Evolutionary conservation across 192 early-diverging fungal genomes (phyloP), one percentile per base, ranked within the genome.

Genomic region (Tieghemiomyces parasiticus): DNA sequence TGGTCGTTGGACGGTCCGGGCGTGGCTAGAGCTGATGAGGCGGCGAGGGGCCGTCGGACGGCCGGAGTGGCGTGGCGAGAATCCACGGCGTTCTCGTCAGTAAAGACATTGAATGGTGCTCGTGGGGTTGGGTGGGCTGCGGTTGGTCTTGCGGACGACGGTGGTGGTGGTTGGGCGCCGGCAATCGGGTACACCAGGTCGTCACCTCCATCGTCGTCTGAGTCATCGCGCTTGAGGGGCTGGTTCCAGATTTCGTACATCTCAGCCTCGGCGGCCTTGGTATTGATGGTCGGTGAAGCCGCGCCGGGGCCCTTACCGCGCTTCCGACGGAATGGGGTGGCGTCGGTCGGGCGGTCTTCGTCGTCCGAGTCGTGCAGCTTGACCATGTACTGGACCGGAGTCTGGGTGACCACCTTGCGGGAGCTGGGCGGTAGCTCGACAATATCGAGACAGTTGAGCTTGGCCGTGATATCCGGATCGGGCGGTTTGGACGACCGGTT

Each of bases 231-330:
- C 26, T 58, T 58, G 32, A 58, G 55, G n/a, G 55, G 55, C 35
- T 58, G 55, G 55, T 35, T 58, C 55, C 55, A 58, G 19, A 58
- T 58, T 31, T 31, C 55, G n/a, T 35, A 35, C 55, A 58, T 58
- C 26, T 58, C 55, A 13, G 55, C 55, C 26, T 58, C 55, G 33
- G 55, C 55, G 33, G 32, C 55, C 20, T 35, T 31, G 35, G 55
- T 58, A n/a, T 58, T 58, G 55, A 58, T 58, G 12, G 55, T 58
- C 13, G 55, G 55, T 14, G 55, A 58, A 54, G 52, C n/a, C n/a
- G n/a, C n/a, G n/a, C n/a, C n/a, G n/a, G n/a, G n/a, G n/a, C n/a
- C n/a, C n/a, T n/a, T n/a, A n/a, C n/a, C n/a, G n/a, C n/a, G n/a
- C n/a, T n/a, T n/a, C n/a, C n/a, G n/a, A n/a, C n/a, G n/a, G n/a